Percentiles rank a stretch among this genome's conserved stretches.
Conservation (phyloP, 2,329 filamentous ascomycete species). For the Tolypocladium cylindrosporum region DNA sequence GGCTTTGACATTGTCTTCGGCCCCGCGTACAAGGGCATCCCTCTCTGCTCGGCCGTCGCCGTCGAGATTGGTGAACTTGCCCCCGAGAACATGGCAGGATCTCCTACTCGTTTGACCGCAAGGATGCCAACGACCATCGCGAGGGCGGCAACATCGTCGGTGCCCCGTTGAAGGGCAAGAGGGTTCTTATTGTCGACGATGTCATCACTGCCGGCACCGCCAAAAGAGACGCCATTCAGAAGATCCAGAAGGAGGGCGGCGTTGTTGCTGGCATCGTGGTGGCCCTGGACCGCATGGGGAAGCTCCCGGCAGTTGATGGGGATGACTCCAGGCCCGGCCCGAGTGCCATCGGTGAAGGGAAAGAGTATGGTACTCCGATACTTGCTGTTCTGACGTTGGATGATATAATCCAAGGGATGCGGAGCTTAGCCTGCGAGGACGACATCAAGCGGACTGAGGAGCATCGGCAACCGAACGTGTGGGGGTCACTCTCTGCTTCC, state of each 20-base stretch:
- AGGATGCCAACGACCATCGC: constrained; percentile 92
- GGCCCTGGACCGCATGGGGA: constrained; percentile 76
- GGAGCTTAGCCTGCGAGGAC: constrained; percentile 48
- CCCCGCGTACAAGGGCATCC: constrained; percentile 95
- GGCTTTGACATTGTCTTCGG: constrained; percentile 82
- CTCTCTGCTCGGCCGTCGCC: constrained; percentile 68
- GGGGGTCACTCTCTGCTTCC: too few relatives aligned
- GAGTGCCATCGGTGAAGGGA: too few relatives aligned
- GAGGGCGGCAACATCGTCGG: constrained; percentile 93
- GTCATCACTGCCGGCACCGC: constrained; percentile 94
- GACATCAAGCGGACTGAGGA: constrained; percentile 60
- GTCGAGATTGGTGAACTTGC: constrained; percentile 67
- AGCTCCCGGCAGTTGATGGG: constrained; percentile 49
- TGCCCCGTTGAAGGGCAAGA: constrained; percentile 72
- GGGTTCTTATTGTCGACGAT: constrained; percentile 85
- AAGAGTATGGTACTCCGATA: too few relatives aligned
- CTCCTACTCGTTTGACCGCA: constrained; percentile 88
- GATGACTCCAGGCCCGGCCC: constrained; percentile 41
- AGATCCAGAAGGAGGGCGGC: constrained; percentile 79
- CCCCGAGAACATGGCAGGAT: constrained; percentile 52
- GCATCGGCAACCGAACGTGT: constrained; percentile 44
- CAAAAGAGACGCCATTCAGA: constrained; percentile 82
- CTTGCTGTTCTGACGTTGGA: constrained; percentile 75
- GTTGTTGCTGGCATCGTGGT: constrained; percentile 80
- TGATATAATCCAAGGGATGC: constrained; percentile 67